Conservation (phyloP, 192 early-diverging fungal species). For the Backusella tarrabulga region DNA sequence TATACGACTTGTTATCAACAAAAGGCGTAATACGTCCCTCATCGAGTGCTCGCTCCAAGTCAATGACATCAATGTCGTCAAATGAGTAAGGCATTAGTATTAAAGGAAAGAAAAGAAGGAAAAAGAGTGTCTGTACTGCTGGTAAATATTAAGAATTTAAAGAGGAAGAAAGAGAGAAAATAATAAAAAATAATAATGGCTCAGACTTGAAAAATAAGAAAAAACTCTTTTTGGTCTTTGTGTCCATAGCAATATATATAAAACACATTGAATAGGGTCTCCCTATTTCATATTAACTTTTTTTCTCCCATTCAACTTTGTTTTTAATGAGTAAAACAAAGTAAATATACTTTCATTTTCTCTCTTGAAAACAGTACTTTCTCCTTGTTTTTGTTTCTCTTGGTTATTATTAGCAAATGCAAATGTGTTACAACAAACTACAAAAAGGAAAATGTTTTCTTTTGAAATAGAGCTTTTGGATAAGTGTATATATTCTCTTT, state of each 20-base stretch:
- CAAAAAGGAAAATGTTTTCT: neutral
- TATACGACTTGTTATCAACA: neutral
- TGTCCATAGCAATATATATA: neutral
- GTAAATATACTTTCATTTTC: neutral
- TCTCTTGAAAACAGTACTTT: neutral
- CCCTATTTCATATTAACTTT: neutral
- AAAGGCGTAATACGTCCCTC: neutral
- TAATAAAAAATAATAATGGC: neutral
- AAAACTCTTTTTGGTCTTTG: neutral
- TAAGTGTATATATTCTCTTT: neutral
- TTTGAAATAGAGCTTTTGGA: neutral
- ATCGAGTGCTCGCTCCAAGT: neutral
- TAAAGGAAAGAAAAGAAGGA: neutral
- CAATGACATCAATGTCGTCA: slow-evolving; percentile 6
- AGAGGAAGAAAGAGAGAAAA: neutral
- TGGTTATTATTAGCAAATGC: neutral
- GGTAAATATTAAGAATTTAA: neutral
- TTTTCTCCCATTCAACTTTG: neutral
- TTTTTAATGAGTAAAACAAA: neutral
- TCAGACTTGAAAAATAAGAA: neutral
- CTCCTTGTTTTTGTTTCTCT: neutral
- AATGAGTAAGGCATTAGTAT: neutral
- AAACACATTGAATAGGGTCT: neutral
- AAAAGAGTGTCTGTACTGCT: neutral
- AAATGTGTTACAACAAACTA: neutral